phyloP scores from a whole-genome alignment of 1,139 yeast species.

The Hansenula lynferdii region DNA sequence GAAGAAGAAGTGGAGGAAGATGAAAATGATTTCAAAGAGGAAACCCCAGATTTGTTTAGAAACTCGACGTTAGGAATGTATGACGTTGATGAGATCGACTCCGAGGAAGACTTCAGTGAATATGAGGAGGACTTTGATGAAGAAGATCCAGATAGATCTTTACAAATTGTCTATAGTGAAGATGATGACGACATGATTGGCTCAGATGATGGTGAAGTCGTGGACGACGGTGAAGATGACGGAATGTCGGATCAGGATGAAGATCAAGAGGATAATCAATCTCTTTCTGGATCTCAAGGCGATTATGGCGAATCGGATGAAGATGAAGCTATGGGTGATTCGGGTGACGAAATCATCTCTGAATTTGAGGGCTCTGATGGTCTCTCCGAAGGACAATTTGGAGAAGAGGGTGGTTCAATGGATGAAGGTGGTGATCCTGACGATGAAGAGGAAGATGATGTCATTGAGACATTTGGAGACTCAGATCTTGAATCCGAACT shows the following conservation, averaged over 20 bases:
- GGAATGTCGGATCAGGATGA: constrained; percentile 16
- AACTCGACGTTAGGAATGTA: constrained; percentile 94
- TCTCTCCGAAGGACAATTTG: constrained; percentile 29
- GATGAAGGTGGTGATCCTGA: constrained; percentile 10
- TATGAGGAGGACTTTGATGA: constrained; percentile 36
- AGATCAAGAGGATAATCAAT: too few species aligned
- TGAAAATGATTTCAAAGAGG: constrained; percentile 57
- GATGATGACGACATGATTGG: constrained; percentile 22
- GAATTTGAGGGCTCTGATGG: constrained; percentile 20
- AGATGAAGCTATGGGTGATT: constrained; percentile 17
- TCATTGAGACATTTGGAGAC: constrained; percentile 8
- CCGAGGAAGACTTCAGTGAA: constrained; percentile 46
- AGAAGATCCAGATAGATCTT: constrained; percentile 31
- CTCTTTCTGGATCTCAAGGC: not conserved
- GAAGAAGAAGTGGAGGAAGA: constrained; percentile 64
- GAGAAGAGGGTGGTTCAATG: constrained; percentile 26
- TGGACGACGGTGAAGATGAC: constrained; percentile 2
- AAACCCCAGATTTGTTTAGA: constrained; percentile 76
- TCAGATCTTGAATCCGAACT: constrained; percentile 8
- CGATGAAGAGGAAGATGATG: not conserved
- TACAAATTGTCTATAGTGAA: constrained; percentile 39
- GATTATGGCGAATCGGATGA: constrained; percentile 3
- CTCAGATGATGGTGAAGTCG: constrained; percentile 14
- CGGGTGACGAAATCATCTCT: constrained; percentile 19
- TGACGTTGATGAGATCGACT: constrained; percentile 73